These are phyloP conservation scores for Cystobasidium slooffiae DNA, from an alignment of 1,284 basidiomycete species.

Conservation along the genomic window DNA sequence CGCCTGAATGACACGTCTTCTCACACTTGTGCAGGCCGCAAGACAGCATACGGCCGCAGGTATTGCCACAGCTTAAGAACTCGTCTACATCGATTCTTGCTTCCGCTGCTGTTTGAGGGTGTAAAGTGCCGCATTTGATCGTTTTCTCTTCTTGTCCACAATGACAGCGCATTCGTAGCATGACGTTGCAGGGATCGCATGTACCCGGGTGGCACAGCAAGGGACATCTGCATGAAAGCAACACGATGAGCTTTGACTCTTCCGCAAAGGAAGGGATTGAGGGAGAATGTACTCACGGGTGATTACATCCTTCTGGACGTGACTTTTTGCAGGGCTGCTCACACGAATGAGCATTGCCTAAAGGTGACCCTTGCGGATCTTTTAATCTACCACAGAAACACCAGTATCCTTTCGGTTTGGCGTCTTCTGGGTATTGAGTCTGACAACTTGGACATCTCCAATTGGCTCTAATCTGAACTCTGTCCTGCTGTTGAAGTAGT, in stretches of 20 bases:
- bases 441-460: constrained; percentile 55
- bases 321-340: constrained; percentile 73
- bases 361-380: constrained; percentile 66
- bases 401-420: constrained; percentile 68
- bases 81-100: constrained; percentile 15
- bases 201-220: constrained; percentile 72
- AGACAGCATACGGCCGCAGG: constrained; percentile 43
- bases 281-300: constrained; percentile 74
- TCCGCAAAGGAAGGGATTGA: constrained; percentile 45
- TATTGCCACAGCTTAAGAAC: constrained; percentile 42
- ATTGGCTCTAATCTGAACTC: constrained; percentile 43
- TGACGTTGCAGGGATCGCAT: constrained; percentile 68
- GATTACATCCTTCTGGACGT: constrained; percentile 64
- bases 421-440: constrained; percentile 60
- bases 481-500: constrained; percentile 46
- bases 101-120: constrained; percentile 23
- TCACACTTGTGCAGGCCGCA: constrained; percentile 51
- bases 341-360: constrained; percentile 79
- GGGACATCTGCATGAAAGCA: constrained; percentile 64
- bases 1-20: constrained; percentile 49
- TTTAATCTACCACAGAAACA: constrained; percentile 79
- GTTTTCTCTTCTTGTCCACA: constrained; percentile 72
- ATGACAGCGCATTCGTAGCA: constrained; percentile 68
- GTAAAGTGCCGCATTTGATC: constrained; percentile 54
- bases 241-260: background rate